Percentiles rank a stretch among this genome's conserved stretches.
phyloP scores from a whole-genome alignment of 1,284 basidiomycete genomes.

The Amylostereum areolatum region DNA sequence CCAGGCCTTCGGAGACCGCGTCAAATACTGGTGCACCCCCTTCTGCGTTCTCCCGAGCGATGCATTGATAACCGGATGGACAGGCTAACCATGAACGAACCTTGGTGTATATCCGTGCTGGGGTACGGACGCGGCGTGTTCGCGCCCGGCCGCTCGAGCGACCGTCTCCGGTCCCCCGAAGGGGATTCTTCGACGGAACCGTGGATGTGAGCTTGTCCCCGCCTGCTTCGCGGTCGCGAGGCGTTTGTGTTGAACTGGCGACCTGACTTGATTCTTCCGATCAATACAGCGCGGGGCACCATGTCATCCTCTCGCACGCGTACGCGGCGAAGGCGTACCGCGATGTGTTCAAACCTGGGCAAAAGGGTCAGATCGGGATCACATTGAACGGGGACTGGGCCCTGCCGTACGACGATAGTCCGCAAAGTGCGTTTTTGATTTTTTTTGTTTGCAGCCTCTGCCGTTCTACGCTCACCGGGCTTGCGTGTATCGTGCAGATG shows the following conservation, averaged over 20 bases:
- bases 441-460: too few species aligned
- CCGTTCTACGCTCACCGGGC: too few species aligned
- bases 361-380: constrained; percentile 67
- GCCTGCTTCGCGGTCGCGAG: not conserved
- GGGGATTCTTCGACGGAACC: constrained; percentile 64
- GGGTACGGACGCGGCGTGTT: constrained; percentile 63
- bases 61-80: not conserved
- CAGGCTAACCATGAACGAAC: constrained; percentile 70
- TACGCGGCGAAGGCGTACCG: constrained; percentile 60
- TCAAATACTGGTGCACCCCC: constrained; percentile 59
- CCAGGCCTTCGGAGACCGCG: constrained; percentile 65
- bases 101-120: constrained; percentile 62
- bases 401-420: constrained; percentile 40
- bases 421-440: constrained; percentile 38
- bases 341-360: constrained; percentile 46
- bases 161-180: constrained; percentile 45
- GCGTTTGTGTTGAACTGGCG: not conserved
- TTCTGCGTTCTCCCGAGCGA: not conserved
- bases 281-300: constrained; percentile 52
- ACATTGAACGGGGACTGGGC: constrained; percentile 51
- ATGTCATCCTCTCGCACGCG: constrained; percentile 64
- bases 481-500: too few species aligned
- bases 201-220: constrained; percentile 51
- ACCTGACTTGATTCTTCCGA: not conserved
- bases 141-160: constrained; percentile 62